Evolutionary conservation across 2,329 filamentous ascomycete genomes (phyloP).

Genomic region (Cladosporium sp.): DNA sequence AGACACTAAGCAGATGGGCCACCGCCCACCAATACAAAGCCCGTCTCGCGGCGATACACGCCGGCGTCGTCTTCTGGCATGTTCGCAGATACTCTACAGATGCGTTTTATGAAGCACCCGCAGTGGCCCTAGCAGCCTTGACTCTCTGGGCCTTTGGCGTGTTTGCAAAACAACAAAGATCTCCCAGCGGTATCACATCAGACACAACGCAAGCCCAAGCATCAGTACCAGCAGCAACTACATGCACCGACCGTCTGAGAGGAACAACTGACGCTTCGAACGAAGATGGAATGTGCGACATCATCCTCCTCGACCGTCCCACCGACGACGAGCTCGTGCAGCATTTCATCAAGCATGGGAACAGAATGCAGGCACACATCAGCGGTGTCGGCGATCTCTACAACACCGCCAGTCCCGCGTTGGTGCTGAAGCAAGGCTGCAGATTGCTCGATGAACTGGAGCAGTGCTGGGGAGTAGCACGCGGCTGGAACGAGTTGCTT

Average conservation of each 20-base stretch:
- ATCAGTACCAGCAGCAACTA: not conserved
- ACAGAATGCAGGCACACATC: slow-evolving; percentile 48
- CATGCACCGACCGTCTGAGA: no score
- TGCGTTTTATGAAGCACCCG: slow-evolving; percentile 60
- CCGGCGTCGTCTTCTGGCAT: slow-evolving; percentile 51
- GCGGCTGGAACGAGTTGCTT: not conserved
- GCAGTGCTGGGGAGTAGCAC: not conserved
- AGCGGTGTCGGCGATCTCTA: slow-evolving; percentile 52
- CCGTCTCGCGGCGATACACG: slow-evolving; percentile 53
- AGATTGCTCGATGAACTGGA: not conserved
- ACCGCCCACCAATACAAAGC: slow-evolving; percentile 52
- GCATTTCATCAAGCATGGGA: slow-evolving; percentile 49
- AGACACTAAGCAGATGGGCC: slow-evolving; percentile 41
- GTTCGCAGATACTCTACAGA: slow-evolving; percentile 47
- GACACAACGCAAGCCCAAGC: not conserved
- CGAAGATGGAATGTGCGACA: slow-evolving; percentile 15
- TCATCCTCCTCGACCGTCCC: slow-evolving; percentile 53
- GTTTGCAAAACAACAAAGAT: slow-evolving; percentile 13
- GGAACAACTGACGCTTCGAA: not conserved
- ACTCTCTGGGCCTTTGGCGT: slow-evolving; percentile 59
- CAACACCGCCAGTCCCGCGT: slow-evolving; percentile 11
- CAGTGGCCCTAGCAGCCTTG: slow-evolving; percentile 61
- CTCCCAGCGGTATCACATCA: not conserved
- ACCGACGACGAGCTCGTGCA: slow-evolving; percentile 57
- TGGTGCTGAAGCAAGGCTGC: not conserved